Conservation (phyloP, 768 basidiomycete species). For the Cystofilobasidium ferigula region DNA sequence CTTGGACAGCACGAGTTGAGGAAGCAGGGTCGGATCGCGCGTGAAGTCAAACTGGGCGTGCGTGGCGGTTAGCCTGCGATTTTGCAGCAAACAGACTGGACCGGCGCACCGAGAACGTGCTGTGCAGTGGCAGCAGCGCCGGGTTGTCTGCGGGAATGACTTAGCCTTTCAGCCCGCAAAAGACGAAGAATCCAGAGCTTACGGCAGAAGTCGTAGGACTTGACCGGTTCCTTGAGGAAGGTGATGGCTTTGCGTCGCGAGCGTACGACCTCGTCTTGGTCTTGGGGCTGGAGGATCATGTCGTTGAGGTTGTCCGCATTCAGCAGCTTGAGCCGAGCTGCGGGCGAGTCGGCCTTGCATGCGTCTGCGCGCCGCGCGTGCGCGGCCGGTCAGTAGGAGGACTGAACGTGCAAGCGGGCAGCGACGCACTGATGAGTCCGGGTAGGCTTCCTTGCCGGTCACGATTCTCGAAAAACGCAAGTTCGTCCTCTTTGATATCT, state of each 20-base stretch:
- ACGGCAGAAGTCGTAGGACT: constrained; percentile 19
- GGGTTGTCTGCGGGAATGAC: constrained; percentile 1
- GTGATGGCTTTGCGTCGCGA: not conserved
- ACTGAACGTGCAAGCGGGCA: not conserved
- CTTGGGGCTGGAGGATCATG: constrained; percentile 4
- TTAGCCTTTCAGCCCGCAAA: not conserved
- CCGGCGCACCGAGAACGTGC: not conserved
- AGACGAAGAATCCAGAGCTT: no score
- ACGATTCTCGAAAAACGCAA: not conserved
- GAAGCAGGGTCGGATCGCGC: not conserved
- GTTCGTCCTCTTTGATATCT: constrained; percentile 2
- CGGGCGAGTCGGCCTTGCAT: not conserved
- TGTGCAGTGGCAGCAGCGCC: not conserved
- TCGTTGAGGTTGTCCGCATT: not conserved
- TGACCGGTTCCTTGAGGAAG: not conserved
- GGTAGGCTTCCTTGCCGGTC: not conserved
- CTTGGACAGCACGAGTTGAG: not conserved
- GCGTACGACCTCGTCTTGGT: no score
- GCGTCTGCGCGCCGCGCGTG: not conserved
- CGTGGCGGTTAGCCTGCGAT: not conserved
- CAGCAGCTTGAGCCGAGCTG: not conserved
- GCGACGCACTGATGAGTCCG: not conserved
- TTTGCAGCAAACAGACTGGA: not conserved
- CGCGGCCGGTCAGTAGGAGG: not conserved
- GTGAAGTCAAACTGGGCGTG: not conserved